These are phyloP conservation scores for Pyrenochaeta sp. DNA, from an alignment of 2,329 filamentous ascomycete genomes.

Conservation along the genomic window DNA sequence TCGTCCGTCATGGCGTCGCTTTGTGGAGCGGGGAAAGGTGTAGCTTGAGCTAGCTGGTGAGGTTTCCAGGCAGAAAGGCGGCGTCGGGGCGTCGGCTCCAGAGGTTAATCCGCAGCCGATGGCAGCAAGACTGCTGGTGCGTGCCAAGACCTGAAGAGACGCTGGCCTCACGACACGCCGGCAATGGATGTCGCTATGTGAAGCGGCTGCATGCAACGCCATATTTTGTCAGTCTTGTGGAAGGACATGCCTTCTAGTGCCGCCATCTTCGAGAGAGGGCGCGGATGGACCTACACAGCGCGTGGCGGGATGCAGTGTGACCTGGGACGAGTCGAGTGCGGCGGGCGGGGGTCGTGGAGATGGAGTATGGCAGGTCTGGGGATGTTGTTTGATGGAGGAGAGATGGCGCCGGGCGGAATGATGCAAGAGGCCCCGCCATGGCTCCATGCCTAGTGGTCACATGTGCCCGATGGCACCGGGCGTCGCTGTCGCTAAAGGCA, in stretches of 20 bases:
- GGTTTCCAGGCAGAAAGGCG: conserved; percentile 29
- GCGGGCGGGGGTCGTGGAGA: conserved; percentile 9
- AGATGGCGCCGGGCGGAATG: conserved; percentile 13
- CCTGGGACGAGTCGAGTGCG: conserved; percentile 10
- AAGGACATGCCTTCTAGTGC: conserved; percentile 37
- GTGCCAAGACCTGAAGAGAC: conserved; percentile 9
- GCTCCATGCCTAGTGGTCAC: no score
- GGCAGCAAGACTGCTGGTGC: conserved; percentile 6
- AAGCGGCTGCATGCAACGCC: conserved; percentile 28
- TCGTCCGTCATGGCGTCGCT: conserved; percentile 17
- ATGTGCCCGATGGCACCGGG: no score
- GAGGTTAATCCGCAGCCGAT: conserved; percentile 15
- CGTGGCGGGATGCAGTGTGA: conserved; percentile 28
- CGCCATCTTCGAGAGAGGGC: conserved; percentile 36
- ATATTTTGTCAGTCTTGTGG: conserved; percentile 39
- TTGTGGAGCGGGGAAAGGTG: background rate
- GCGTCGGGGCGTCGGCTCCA: no score
- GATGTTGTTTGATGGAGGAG: conserved; percentile 17
- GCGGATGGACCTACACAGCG: conserved; percentile 40
- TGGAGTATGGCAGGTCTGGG: conserved; percentile 9
- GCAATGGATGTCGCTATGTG: no score
- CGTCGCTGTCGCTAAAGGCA: no score
- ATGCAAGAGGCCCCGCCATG: conserved; percentile 11
- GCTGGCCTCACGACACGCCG: no score
- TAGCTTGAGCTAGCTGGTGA: no score